A percentile compares a stretch with the other conserved stretches of the same genome.
Evolutionary conservation across 2,329 filamentous ascomycete genomes (phyloP).

Genomic region (Fusarium begoniae): DNA sequence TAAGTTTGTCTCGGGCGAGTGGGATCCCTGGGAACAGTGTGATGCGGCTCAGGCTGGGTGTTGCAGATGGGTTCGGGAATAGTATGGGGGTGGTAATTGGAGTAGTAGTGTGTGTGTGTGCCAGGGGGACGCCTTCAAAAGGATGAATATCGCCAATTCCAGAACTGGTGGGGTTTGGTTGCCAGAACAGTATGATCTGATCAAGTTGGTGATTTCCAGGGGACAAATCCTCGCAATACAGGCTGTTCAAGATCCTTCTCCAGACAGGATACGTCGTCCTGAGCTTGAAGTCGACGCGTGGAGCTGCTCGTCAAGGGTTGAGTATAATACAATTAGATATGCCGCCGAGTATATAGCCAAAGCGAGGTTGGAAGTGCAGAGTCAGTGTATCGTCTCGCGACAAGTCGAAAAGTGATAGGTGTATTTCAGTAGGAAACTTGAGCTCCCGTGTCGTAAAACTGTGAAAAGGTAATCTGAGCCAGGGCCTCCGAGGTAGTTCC

Average conservation of each 20-base stretch:
- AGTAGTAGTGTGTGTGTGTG: not conserved
- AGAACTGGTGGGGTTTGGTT: not conserved
- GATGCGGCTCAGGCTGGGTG: constrained; percentile 11
- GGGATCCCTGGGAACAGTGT: not conserved
- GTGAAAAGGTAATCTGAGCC: constrained; percentile 14
- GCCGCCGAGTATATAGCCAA: not conserved
- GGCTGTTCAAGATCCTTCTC: constrained; percentile 1
- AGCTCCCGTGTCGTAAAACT: constrained; percentile 2
- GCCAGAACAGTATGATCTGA: not conserved
- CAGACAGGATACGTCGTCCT: not conserved
- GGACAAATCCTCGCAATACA: not conserved
- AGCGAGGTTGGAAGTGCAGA: not conserved
- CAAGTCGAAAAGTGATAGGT: constrained; percentile 1
- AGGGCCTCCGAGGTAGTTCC: constrained; percentile 11
- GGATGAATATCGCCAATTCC: constrained; percentile 6
- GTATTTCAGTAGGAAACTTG: constrained; percentile 5
- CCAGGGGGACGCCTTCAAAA: not conserved
- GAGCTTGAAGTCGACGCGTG: not conserved
- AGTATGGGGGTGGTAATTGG: constrained; percentile 3
- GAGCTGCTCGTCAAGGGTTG: not conserved
- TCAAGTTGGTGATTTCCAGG: not conserved
- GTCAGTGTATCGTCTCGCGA: not conserved
- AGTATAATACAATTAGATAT: not conserved
- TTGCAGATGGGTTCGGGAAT: constrained; percentile 14
- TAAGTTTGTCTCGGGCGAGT: constrained; percentile 2